phyloP scores from a whole-genome alignment of 1,284 basidiomycete genomes.

The Pseudozyma thailandica region DNA sequence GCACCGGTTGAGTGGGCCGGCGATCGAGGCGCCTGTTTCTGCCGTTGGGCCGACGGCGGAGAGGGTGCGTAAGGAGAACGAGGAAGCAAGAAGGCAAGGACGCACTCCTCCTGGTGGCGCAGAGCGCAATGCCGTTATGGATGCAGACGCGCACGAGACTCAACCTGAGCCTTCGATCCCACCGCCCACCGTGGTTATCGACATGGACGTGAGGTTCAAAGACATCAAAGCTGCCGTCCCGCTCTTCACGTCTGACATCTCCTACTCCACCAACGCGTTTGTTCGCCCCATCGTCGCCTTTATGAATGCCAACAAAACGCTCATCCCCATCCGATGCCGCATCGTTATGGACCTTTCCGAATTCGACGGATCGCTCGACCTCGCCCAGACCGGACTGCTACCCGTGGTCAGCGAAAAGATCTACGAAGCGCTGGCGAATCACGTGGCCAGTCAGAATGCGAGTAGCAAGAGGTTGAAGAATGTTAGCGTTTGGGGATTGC shows the following conservation, averaged over 20 bases:
- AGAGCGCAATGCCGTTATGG: slow-evolving; percentile 4
- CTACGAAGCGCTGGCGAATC: slow-evolving; percentile 65
- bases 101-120: slow-evolving; percentile 14
- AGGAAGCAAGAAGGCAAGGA: slow-evolving; percentile 37
- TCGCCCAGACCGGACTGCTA: slow-evolving; percentile 64
- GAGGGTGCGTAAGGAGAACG: slow-evolving; percentile 53
- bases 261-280: slow-evolving; percentile 92
- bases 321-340: slow-evolving; percentile 63
- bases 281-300: slow-evolving; percentile 97
- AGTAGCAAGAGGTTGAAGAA: slow-evolving; percentile 58
- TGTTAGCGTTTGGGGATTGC: slow-evolving; percentile 63
- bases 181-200: slow-evolving; percentile 75
- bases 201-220: slow-evolving; percentile 93
- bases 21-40: slow-evolving; percentile 78
- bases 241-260: slow-evolving; percentile 71
- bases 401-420: slow-evolving; percentile 65
- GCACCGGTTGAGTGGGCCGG: slow-evolving; percentile 84
- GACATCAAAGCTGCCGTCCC: slow-evolving; percentile 97
- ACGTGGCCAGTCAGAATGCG: slow-evolving; percentile 63
- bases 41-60: slow-evolving; percentile 62
- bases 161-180: slow-evolving; percentile 32
- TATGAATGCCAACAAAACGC: slow-evolving; percentile 72
- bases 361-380: slow-evolving; percentile 66
- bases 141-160: slow-evolving; percentile 1
- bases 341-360: slow-evolving; percentile 67